A percentile compares a stretch with the other conserved stretches of the same genome.
These are phyloP conservation scores for Psilocybe subaeruginosa DNA, from an alignment of 768 basidiomycete genomes.

Conservation along the genomic window DNA sequence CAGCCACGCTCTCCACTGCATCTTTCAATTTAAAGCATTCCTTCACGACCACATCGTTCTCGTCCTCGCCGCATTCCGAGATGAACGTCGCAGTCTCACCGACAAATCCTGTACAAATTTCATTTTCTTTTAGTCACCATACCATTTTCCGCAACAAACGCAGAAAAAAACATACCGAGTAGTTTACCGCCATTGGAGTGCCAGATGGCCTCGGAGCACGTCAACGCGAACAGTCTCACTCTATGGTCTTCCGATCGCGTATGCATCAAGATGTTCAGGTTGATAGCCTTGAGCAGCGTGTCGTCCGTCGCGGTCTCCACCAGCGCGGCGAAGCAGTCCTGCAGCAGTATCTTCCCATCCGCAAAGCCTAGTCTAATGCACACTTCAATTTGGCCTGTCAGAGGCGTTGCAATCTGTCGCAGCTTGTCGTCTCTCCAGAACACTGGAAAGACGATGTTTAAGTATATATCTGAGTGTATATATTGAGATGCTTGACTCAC, in stretches of 20 bases:
- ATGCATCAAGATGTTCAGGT: conserved; percentile 84
- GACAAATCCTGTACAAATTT: conserved; percentile 57
- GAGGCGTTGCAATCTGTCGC: conserved; percentile 55
- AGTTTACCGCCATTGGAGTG: conserved; percentile 72
- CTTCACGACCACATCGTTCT: conserved; percentile 79
- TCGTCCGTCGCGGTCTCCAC: conserved; percentile 58
- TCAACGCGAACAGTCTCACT: conserved; percentile 71
- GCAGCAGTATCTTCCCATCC: conserved; percentile 43
- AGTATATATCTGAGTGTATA: not conserved
- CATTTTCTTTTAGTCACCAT: too few species aligned
- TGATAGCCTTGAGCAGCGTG: conserved; percentile 76
- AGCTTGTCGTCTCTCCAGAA: conserved; percentile 92
- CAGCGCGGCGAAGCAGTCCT: conserved; percentile 57
- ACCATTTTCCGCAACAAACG: not conserved
- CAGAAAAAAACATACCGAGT: conserved; percentile 46
- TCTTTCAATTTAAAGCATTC: conserved; percentile 70
- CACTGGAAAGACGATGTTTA: conserved; percentile 39
- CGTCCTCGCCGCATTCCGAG: conserved; percentile 86
- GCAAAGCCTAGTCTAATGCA: conserved; percentile 39
- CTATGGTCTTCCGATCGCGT: conserved; percentile 82
- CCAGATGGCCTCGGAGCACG: conserved; percentile 78
- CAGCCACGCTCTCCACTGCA: conserved; percentile 73
- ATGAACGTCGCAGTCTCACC: conserved; percentile 87
- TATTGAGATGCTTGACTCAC: conserved; percentile 41
- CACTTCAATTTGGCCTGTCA: conserved; percentile 70